Evolutionary conservation across 192 early-diverging fungal genomes (phyloP).

Genomic region (Gryganskiella cystojenkinii): DNA sequence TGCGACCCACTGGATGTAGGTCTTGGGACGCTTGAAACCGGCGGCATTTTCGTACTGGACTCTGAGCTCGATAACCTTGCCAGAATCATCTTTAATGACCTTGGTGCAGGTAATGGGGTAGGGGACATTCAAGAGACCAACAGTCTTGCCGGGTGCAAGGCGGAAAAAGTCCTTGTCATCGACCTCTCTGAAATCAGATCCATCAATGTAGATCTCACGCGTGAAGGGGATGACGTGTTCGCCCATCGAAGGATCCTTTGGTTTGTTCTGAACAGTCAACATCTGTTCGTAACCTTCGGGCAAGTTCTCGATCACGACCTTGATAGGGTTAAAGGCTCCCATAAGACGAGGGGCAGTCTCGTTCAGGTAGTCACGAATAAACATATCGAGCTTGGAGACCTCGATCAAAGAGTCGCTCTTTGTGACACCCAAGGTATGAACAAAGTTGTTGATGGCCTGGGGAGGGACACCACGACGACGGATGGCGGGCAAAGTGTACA

Average conservation of each 20-base stretch:
- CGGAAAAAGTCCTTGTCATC: conserved; percentile 97
- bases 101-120: conserved; percentile 88
- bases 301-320: conserved; percentile 91
- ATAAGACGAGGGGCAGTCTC: conserved; percentile 93
- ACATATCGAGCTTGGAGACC: conserved; percentile 90
- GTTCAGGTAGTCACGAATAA: conserved; percentile 94
- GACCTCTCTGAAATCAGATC: conserved; percentile 92
- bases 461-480: conserved; percentile 98
- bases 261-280: conserved; percentile 90
- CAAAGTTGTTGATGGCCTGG: conserved; percentile 98
- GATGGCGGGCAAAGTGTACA: conserved; percentile 96
- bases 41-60: conserved; percentile 81
- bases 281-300: conserved; percentile 84
- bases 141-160: conserved; percentile 91
- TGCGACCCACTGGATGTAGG: conserved; percentile 99
- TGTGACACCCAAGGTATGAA: conserved; percentile 93
- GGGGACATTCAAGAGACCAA: conserved; percentile 91
- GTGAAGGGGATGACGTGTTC: conserved; percentile 92
- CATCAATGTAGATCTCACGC: conserved; percentile 93
- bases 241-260: conserved; percentile 87
- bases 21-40: conserved; percentile 87
- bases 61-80: conserved; percentile 85
- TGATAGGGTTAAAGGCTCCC: conserved; percentile 89
- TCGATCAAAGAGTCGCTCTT: conserved; percentile 85
- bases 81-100: conserved; percentile 79